Conservation (phyloP, 2,329 filamentous ascomycete genomes). For the Cladorrhinum sp. region DNA sequence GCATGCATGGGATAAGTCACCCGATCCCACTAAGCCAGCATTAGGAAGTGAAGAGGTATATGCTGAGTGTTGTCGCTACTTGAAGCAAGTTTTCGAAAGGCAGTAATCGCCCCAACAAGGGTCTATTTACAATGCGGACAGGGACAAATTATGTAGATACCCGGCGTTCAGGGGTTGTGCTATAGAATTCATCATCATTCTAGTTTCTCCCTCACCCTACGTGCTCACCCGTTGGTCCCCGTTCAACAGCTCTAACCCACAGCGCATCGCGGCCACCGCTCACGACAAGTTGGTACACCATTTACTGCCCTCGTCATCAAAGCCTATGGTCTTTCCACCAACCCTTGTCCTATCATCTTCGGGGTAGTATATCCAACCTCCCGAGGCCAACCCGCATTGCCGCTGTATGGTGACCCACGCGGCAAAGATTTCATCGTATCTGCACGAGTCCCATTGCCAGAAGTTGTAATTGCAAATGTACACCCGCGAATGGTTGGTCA, state of each 20-base stretch:
- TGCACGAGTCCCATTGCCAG: neutral
- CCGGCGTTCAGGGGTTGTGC: neutral
- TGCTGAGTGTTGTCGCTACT: conserved; percentile 48
- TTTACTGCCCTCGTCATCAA: neutral
- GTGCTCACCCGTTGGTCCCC: too few relatives aligned
- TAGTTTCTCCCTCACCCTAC: neutral
- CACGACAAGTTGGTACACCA: neutral
- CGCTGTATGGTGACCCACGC: conserved; percentile 5
- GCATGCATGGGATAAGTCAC: conserved; percentile 66
- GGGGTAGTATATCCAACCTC: neutral
- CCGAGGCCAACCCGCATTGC: neutral
- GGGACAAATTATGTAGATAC: neutral
- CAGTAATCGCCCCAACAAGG: conserved; percentile 1
- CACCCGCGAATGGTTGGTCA: conserved; percentile 2
- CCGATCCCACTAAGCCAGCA: conserved; percentile 55
- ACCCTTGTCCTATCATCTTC: neutral
- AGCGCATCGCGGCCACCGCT: too few relatives aligned
- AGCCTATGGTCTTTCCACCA: conserved; percentile 1
- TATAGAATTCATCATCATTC: neutral
- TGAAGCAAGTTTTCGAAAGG: conserved; percentile 44
- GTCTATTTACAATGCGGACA: neutral
- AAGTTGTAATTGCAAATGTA: conserved; percentile 15
- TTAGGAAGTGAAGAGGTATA: conserved; percentile 53
- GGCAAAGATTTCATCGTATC: conserved; percentile 1
- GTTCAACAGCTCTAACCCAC: too few relatives aligned